Evolutionary conservation across 345 rosid genomes (phyloP), one percentile per base, ranked within the genome.

Genomic region (Bruguiera parviflora): DNA sequence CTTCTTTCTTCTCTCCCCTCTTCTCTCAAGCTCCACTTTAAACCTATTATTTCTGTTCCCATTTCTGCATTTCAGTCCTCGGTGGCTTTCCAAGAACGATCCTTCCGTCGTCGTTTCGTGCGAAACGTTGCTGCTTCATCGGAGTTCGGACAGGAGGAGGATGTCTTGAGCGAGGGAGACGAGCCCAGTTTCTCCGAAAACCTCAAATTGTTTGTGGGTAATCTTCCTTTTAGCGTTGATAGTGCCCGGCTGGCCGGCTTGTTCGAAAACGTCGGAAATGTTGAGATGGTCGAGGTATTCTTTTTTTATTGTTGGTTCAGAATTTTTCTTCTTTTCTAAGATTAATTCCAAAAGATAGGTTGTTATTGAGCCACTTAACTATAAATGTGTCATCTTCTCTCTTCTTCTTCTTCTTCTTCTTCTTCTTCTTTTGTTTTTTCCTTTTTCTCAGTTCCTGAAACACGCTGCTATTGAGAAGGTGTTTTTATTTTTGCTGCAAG

Each of bases 211-310:
- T 95, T 95, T 77, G 99, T 95, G 63, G 99, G 99, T 70, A 95
- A 95, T 65, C 96, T 95, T 58, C 96, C 99, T 1, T 95, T 95
- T 61, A 82, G 39, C 39, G 96, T 86, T 61, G 97, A 87, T 79
- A 92, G 99, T 71, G 83, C 93, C 18, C 96, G 87, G 89, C 96
- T 95, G 28, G 99, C 99, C 58, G 87, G 67, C 33, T 70, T 95
- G 69, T 95, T 95, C 60, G 92, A 84, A 68, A 70, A 67, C 64
- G 96, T 86, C 27, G 99, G 97, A 43, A 89, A 82, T 78, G 97
- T 95, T 62, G 91, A 95, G 89, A 85, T 88, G 96, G 97, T 90
- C 68, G 99, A 95, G 98, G 97, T 95, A 86, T 28, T 4, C 8
- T 66, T 55, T 52, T 52, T n/a, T 64, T 33, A 5, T 15, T 68